These are phyloP conservation scores for Ogataea saltuana DNA, from an alignment of 805 yeast genomes.

Conservation along the genomic window DNA sequence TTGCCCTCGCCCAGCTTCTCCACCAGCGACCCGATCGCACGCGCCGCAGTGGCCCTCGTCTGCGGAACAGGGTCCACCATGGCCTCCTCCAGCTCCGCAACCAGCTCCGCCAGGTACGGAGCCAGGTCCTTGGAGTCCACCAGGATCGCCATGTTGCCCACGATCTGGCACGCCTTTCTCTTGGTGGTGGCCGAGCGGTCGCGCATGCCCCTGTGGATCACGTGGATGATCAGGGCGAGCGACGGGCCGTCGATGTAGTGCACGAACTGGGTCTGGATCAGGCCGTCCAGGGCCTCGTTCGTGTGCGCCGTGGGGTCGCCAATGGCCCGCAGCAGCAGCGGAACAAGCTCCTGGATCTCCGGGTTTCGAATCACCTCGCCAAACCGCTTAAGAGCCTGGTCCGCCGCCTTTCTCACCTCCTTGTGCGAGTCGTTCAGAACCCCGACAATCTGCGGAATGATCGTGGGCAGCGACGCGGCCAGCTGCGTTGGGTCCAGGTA, in stretches of 20 bases:
- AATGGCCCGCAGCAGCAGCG: constrained; percentile 83
- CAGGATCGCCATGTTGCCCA: constrained; percentile 96
- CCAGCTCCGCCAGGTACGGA: constrained; percentile 78
- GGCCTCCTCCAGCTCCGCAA: constrained; percentile 82
- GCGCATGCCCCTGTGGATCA: constrained; percentile 91
- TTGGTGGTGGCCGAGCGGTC: constrained; percentile 93
- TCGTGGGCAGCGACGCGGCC: constrained; percentile 82
- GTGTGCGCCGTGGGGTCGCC: constrained; percentile 94
- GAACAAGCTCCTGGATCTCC: constrained; percentile 91
- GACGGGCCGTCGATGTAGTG: constrained; percentile 99
- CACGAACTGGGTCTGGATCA: constrained; percentile 88
- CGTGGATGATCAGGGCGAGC: constrained; percentile 90
- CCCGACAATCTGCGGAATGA: constrained; percentile 95
- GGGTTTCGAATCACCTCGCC: constrained; percentile 98
- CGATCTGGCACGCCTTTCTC: constrained; percentile 94
- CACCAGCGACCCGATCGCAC: constrained; percentile 94
- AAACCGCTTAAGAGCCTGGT: constrained; percentile 79
- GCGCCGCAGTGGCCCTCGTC: constrained; percentile 95
- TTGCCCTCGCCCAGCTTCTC: constrained; percentile 95
- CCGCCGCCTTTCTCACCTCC: constrained; percentile 96
- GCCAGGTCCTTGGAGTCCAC: constrained; percentile 84
- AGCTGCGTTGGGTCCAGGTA: constrained; percentile 93
- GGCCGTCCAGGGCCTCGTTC: constrained; percentile 80
- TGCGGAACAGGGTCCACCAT: constrained; percentile 99
- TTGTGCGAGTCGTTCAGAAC: constrained; percentile 94